Base-by-base conservation (phyloP, 139 green algal species). In the Micractinium sp. region DNA sequence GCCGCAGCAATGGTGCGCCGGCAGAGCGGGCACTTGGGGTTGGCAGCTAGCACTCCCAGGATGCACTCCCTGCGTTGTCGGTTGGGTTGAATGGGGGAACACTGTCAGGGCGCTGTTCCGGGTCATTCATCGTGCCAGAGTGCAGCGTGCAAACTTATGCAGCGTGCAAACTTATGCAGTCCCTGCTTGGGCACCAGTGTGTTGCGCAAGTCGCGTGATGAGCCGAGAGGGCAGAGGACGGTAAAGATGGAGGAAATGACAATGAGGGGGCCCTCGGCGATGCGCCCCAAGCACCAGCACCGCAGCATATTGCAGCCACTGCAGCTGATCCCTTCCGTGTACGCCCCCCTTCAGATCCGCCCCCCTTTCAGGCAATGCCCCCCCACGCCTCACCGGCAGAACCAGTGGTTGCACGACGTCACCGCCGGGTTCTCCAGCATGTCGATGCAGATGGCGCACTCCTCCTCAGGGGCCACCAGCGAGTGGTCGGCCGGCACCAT, bases 341-440 rank as follows among this genome's bases (percentile, higher is more conserved):
- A 5, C 5, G 7, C 47, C 7, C 47, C 47, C 5, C 47, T 9
- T 9, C 47, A 5, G 47, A 5, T 56, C 47, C 47, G 7, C 7
- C 47, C 47, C 47, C 47, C 47, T 16, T 71, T 23, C 12, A 29
- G 12, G 7, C 63, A 71, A 31, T 27, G 63, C 22, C 63, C 63
- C 63, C 63, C 63, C 63, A 12, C 63, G 63, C 20, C 74, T 9
- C 60, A 91, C 91, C 85, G 83, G 89, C 94, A 97, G 91, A 95
- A 97, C 94, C 94, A 97, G 92, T 97, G 94, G 25, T 87, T 67
- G 91, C 95, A 97, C 38, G 83, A 87, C 13, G 93, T 96, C 23
- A 88, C 63, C 20, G 35, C n/a, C 27, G 95, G 95, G 38, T 81
- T 16, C 41, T 95, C 91, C 5, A 94, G 77, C 41, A 84, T 82